A percentile compares a stretch with the other conserved stretches of the same genome.
Evolutionary conservation across 2,329 filamentous ascomycete species (phyloP).

Genomic region (Aquanectria penicillioides): DNA sequence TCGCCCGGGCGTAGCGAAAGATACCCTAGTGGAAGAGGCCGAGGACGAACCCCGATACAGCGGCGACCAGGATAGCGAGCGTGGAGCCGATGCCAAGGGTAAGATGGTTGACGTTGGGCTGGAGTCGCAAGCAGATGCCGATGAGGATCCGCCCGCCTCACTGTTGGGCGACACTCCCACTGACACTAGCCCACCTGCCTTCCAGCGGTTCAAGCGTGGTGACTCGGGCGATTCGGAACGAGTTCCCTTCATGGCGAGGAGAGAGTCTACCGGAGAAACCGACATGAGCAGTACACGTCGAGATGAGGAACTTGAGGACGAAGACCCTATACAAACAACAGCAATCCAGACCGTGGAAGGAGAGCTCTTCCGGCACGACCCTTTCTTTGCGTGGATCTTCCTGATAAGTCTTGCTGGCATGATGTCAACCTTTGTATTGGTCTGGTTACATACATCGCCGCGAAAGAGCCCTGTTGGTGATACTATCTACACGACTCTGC

Average conservation of each 20-base stretch:
- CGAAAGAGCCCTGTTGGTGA: slow-evolving; percentile 82
- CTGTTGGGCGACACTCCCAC: slow-evolving; percentile 63
- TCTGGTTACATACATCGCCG: slow-evolving; percentile 86
- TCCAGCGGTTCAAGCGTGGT: slow-evolving; percentile 65
- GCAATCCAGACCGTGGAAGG: slow-evolving; percentile 66
- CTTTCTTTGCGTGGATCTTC: slow-evolving; percentile 92
- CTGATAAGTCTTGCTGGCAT: slow-evolving; percentile 85
- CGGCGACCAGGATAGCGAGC: slow-evolving; percentile 44
- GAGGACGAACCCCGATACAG: slow-evolving; percentile 52
- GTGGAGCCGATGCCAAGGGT: slow-evolving; percentile 56
- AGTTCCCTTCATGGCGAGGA: slow-evolving; percentile 52
- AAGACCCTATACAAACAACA: slow-evolving; percentile 50
- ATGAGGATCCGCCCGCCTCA: slow-evolving; percentile 68
- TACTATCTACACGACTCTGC: slow-evolving; percentile 91
- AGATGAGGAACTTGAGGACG: slow-evolving; percentile 50
- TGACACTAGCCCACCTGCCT: slow-evolving; percentile 68
- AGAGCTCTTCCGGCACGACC: slow-evolving; percentile 83
- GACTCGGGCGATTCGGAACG: slow-evolving; percentile 49
- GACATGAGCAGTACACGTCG: slow-evolving; percentile 54
- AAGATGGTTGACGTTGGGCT: slow-evolving; percentile 91
- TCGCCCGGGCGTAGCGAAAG: slow-evolving; percentile 39
- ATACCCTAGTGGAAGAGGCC: slow-evolving; percentile 53
- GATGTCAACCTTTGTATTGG: slow-evolving; percentile 87
- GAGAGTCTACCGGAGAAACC: slow-evolving; percentile 57
- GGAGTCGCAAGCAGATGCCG: slow-evolving; percentile 70